phyloP scores from a whole-genome alignment of 2,329 filamentous ascomycete species.

The Hymenoscyphus fraxineus region DNA sequence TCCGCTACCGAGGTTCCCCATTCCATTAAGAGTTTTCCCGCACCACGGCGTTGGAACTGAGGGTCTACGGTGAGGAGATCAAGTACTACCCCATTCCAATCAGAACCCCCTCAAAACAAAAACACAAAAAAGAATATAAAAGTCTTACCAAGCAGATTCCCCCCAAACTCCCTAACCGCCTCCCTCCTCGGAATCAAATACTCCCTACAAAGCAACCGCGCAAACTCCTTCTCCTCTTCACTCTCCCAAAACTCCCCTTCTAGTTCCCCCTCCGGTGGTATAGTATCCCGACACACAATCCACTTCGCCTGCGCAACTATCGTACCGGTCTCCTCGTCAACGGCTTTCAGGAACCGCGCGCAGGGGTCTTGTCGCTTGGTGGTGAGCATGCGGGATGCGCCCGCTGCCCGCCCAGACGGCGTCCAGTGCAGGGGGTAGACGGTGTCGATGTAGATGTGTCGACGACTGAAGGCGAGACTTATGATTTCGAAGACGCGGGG shows the following conservation, averaged over 20 bases:
- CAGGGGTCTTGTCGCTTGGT: background rate
- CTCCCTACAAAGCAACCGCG: conserved; percentile 10
- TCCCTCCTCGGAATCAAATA: conserved; percentile 11
- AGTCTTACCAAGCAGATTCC: conserved; percentile 13
- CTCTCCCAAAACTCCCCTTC: conserved; percentile 6
- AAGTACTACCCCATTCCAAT: no score
- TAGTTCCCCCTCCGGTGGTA: conserved; percentile 5
- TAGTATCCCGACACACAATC: conserved; percentile 10
- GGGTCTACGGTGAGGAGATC: conserved; percentile 31
- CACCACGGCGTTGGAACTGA: conserved; percentile 29
- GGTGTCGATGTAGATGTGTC: background rate
- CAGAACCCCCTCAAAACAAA: no score
- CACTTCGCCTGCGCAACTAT: conserved; percentile 19
- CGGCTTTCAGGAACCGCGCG: conserved; percentile 11
- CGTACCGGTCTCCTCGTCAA: conserved; percentile 5
- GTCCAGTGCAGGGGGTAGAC: background rate
- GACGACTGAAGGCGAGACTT: background rate
- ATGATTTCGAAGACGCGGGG: background rate
- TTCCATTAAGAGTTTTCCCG: conserved; percentile 25
- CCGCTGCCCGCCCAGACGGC: background rate
- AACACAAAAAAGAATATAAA: no score
- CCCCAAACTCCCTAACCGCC: conserved; percentile 10
- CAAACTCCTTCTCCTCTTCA: background rate
- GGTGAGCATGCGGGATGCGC: background rate
- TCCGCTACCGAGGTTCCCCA: conserved; percentile 33